Conservation (phyloP, 1,139 yeast species). For the Yamadazyma siamensis region DNA sequence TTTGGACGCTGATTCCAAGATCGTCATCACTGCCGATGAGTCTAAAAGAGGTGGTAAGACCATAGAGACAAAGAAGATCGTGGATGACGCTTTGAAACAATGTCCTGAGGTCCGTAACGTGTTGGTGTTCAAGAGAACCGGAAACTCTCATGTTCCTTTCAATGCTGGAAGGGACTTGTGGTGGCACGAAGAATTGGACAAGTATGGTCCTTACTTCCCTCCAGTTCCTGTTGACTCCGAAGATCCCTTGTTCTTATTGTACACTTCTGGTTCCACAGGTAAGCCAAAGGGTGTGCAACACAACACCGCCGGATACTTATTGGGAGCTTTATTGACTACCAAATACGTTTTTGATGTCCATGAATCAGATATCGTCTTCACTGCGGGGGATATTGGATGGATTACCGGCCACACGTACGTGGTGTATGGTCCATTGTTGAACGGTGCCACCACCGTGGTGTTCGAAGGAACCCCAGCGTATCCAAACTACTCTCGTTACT, state of each 20-base stretch:
- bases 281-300: slow-evolving; percentile 72
- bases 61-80: slow-evolving; percentile 78
- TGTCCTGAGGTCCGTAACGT: slow-evolving; percentile 70
- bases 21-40: slow-evolving; percentile 79
- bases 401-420: slow-evolving; percentile 84
- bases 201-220: slow-evolving; percentile 62
- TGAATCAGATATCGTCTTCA: slow-evolving; percentile 66
- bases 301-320: slow-evolving; percentile 74
- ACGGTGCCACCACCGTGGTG: slow-evolving; percentile 78
- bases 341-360: slow-evolving; percentile 77
- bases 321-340: slow-evolving; percentile 68
- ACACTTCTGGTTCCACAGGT: slow-evolving; percentile 70
- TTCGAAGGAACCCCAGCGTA: slow-evolving; percentile 88
- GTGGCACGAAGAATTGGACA: slow-evolving; percentile 76
- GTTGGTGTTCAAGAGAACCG: slow-evolving; percentile 71
- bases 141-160: slow-evolving; percentile 64
- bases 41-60: slow-evolving; percentile 81
- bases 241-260: slow-evolving; percentile 61
- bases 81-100: slow-evolving; percentile 72
- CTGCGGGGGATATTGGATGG: slow-evolving; percentile 91
- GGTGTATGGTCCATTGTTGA: slow-evolving; percentile 74
- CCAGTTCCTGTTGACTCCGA: slow-evolving; percentile 60
- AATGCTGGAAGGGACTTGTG: slow-evolving; percentile 63
- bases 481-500: slow-evolving; percentile 74
- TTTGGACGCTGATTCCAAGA: slow-evolving; percentile 68